These are phyloP conservation scores for Neofusicoccum sp. DNA, from an alignment of 2,329 filamentous ascomycete species.

Conservation along the genomic window DNA sequence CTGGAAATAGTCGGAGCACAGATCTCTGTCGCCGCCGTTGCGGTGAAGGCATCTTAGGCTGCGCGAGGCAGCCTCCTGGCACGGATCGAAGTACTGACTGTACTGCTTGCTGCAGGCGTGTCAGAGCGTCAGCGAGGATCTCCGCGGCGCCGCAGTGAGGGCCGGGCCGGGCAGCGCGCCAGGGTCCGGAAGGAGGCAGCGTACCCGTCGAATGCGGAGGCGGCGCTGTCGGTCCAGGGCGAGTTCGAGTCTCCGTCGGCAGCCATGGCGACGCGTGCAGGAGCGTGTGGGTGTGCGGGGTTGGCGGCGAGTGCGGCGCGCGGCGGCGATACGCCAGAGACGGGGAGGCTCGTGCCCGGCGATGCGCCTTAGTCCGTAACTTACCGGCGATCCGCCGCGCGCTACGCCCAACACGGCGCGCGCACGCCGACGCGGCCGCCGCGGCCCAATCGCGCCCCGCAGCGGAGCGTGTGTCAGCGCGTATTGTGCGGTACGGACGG, in stretches of 20 bases:
- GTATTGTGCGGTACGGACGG: neutral
- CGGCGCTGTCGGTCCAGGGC: constrained; percentile 37
- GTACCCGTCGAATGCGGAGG: constrained; percentile 44
- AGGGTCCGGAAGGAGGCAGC: constrained; percentile 20
- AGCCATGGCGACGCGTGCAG: constrained; percentile 18
- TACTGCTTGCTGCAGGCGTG: constrained; percentile 68
- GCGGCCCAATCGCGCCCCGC: constrained; percentile 2
- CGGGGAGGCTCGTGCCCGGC: neutral
- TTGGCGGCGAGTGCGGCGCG: constrained; percentile 6
- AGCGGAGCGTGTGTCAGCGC: constrained; percentile 1
- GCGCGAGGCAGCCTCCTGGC: constrained; percentile 83
- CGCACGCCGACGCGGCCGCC: neutral
- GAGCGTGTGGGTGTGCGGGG: constrained; percentile 8
- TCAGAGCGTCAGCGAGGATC: constrained; percentile 7
- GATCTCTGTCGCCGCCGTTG: constrained; percentile 81
- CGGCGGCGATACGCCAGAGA: neutral
- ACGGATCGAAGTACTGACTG: constrained; percentile 93
- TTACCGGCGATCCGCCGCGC: neutral
- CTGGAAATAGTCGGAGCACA: constrained; percentile 97
- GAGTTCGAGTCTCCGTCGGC: constrained; percentile 29
- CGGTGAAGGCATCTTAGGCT: constrained; percentile 88
- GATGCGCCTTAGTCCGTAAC: neutral
- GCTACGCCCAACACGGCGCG: neutral
- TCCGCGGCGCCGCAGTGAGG: neutral
- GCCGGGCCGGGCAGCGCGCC: constrained; percentile 9